Evolutionary conservation across 345 rosid genomes (phyloP).

Genomic region (Nasturtium officinale): DNA sequence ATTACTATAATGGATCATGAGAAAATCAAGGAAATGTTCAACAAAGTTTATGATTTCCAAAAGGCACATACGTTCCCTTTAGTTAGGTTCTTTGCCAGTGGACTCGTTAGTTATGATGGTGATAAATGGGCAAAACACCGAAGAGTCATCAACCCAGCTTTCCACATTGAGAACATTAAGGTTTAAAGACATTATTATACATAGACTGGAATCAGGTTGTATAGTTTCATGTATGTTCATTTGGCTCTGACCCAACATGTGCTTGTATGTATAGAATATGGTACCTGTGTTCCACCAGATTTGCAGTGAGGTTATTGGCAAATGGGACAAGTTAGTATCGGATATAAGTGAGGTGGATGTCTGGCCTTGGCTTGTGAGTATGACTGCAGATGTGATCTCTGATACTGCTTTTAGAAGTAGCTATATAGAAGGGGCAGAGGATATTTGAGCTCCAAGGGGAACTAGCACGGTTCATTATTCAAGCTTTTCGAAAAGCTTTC

Average conservation of each 20-base stretch:
- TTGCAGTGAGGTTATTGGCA: conserved; percentile 38
- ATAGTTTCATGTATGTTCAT: not conserved
- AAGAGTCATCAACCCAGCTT: conserved; percentile 53
- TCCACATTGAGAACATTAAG: conserved; percentile 51
- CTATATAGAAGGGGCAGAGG: too few relatives aligned
- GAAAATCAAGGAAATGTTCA: too few relatives aligned
- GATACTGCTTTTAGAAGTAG: too few relatives aligned
- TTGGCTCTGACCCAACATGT: not conserved
- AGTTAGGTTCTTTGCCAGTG: conserved; percentile 23
- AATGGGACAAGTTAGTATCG: conserved; percentile 39
- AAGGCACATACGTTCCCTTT: conserved; percentile 32
- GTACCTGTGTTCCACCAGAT: conserved; percentile 45
- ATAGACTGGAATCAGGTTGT: too few relatives aligned
- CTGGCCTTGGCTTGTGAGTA: too few relatives aligned
- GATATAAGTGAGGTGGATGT: not conserved
- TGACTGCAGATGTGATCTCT: too few relatives aligned
- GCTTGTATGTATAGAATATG: conserved; percentile 27
- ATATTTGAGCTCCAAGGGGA: too few relatives aligned
- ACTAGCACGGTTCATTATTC: too few relatives aligned
- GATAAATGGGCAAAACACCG: conserved; percentile 50
- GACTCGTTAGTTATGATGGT: conserved; percentile 42
- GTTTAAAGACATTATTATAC: too few relatives aligned
- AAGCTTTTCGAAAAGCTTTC: too few relatives aligned
- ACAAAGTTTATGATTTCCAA: too few relatives aligned
- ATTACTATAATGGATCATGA: too few relatives aligned